Conservation (phyloP, 352 stramenopile genomes). For the Phytopythium aichiense region DNA sequence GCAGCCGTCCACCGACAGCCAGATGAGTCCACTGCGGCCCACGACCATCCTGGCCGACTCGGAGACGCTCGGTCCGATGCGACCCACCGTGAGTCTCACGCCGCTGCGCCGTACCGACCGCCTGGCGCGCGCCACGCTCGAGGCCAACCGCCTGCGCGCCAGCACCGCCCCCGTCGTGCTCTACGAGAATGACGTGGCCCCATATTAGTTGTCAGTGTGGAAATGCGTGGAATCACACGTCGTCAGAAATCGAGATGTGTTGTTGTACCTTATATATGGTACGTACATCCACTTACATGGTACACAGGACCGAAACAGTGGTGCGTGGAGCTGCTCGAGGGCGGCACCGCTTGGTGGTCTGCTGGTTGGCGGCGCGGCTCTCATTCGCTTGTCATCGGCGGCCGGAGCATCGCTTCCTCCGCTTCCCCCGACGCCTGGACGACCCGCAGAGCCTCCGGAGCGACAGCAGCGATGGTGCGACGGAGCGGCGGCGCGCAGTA, state of each 20-base stretch:
- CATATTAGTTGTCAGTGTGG: not conserved
- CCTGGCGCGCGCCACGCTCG: constrained; percentile 7
- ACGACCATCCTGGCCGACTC: constrained; percentile 38
- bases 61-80: constrained; percentile 16
- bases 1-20: constrained; percentile 15
- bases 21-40: constrained; percentile 18
- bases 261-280: not conserved
- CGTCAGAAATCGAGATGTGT: too few species aligned
- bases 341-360: not conserved
- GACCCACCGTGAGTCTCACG: constrained; percentile 4
- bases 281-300: not conserved
- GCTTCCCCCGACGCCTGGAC: not conserved
- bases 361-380: constrained; percentile 1
- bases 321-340: not conserved
- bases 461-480: constrained; percentile 13
- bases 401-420: not conserved
- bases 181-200: constrained; percentile 14
- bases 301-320: not conserved
- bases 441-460: not conserved
- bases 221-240: too few species aligned
- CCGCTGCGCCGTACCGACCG: constrained; percentile 13
- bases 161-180: constrained; percentile 28
- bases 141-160: constrained; percentile 17
- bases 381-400: not conserved
- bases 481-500: constrained; percentile 27